Evolutionary conservation across 1,284 basidiomycete genomes (phyloP).

Genomic region (Irpex rosettiformis): DNA sequence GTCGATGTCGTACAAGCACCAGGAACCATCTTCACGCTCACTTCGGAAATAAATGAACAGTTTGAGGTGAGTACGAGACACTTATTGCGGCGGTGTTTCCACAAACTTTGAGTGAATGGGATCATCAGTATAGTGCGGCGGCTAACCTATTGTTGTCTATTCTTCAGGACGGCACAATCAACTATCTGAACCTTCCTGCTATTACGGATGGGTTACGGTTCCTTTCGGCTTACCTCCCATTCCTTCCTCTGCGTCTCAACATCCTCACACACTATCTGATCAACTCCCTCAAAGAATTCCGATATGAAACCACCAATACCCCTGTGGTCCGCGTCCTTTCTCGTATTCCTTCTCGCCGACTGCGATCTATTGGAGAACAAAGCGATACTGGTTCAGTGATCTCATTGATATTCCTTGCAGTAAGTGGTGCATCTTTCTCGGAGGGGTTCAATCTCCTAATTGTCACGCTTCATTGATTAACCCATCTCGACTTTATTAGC

Average conservation of each 20-base stretch:
- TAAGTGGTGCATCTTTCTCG: conserved; percentile 33
- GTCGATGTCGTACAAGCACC: conserved; percentile 81
- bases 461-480: conserved; percentile 1
- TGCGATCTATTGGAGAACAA: conserved; percentile 59
- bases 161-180: conserved; percentile 77
- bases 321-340: conserved; percentile 68
- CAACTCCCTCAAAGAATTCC: conserved; percentile 48
- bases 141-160: conserved; percentile 9
- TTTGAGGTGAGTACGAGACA: conserved; percentile 56
- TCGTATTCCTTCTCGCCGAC: conserved; percentile 42
- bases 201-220: conserved; percentile 73
- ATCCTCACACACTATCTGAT: conserved; percentile 53
- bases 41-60: conserved; percentile 59
- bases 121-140: not conserved
- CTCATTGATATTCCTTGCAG: conserved; percentile 60
- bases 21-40: conserved; percentile 60
- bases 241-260: conserved; percentile 70
- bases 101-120: no score
- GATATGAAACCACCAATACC: conserved; percentile 51
- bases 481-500: conserved; percentile 34
- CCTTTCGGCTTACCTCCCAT: conserved; percentile 71
- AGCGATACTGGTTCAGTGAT: conserved; percentile 65
- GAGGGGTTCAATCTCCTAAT: conserved; percentile 6
- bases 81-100: not conserved
- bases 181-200: conserved; percentile 71